phyloP scores from a whole-genome alignment of 306 rosid genomes.

The Carpinus fangiana region DNA sequence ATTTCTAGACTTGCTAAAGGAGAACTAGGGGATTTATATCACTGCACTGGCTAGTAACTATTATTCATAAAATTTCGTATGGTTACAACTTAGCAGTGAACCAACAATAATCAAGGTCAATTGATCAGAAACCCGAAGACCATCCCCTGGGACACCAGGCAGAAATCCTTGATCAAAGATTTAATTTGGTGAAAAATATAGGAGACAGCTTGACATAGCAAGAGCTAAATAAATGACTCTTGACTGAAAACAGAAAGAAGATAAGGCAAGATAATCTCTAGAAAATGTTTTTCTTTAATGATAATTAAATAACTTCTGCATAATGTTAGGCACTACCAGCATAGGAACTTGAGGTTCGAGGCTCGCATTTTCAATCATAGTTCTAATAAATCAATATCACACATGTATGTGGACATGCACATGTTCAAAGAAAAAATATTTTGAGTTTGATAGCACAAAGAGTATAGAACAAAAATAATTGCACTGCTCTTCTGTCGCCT shows the following conservation, averaged over 20 bases:
- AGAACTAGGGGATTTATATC: not conserved
- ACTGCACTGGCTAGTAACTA: not conserved
- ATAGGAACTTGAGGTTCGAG: not conserved
- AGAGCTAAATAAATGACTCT: not conserved
- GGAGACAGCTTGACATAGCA: not conserved
- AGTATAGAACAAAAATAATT: not conserved
- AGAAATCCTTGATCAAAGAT: not conserved
- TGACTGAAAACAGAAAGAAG: not conserved
- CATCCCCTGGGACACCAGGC: not conserved
- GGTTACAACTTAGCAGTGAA: not conserved
- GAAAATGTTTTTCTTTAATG: not conserved
- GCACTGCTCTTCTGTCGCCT: not conserved
- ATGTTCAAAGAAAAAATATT: too few relatives aligned
- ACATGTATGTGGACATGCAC: not conserved
- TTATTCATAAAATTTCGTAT: not conserved
- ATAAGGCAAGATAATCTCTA: not conserved
- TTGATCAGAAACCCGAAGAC: not conserved
- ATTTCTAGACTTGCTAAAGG: not conserved
- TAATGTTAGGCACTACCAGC: not conserved
- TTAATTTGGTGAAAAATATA: not conserved
- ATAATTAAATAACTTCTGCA: not conserved
- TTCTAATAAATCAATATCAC: too few relatives aligned
- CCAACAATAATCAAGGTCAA: not conserved
- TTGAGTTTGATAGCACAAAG: too few relatives aligned
- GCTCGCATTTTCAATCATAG: not conserved